phyloP scores from a whole-genome alignment of 1,284 basidiomycete genomes.

The Stygiomarasmius scandens region DNA sequence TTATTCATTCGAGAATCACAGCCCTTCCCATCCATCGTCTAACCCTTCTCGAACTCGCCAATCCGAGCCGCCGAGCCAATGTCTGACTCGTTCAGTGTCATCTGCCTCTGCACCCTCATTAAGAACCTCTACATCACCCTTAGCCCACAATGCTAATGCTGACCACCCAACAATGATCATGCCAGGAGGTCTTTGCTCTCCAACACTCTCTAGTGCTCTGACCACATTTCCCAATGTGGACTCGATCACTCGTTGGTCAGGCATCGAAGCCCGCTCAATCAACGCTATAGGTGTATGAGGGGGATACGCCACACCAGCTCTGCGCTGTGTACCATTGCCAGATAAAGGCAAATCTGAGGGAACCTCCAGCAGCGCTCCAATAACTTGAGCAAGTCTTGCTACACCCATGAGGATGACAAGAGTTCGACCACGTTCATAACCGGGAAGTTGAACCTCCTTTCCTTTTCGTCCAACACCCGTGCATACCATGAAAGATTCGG shows the following conservation, averaged over 20 bases:
- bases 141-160: slow-evolving; percentile 62
- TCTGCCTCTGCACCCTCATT: slow-evolving; percentile 45
- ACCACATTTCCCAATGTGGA: slow-evolving; percentile 80
- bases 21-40: slow-evolving; percentile 51
- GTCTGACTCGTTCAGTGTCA: slow-evolving; percentile 54
- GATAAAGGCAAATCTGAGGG: background rate
- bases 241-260: slow-evolving; percentile 86
- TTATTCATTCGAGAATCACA: slow-evolving; percentile 10
- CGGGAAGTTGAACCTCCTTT: slow-evolving; percentile 82
- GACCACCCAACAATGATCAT: slow-evolving; percentile 97
- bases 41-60: slow-evolving; percentile 69
- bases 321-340: slow-evolving; percentile 19
- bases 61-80: slow-evolving; percentile 54
- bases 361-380: slow-evolving; percentile 57
- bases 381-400: slow-evolving; percentile 76
- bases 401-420: slow-evolving; percentile 94
- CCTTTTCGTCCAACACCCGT: slow-evolving; percentile 93
- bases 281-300: slow-evolving; percentile 84
- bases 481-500: slow-evolving; percentile 87
- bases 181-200: slow-evolving; percentile 91
- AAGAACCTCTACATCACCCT: slow-evolving; percentile 55
- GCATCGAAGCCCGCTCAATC: slow-evolving; percentile 90
- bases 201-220: slow-evolving; percentile 70
- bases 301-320: slow-evolving; percentile 74
- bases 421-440: slow-evolving; percentile 82